Percentiles rank a stretch among this genome's conserved stretches.
These are phyloP conservation scores for Trichothecium roseum DNA, from an alignment of 2,329 filamentous ascomycete genomes.

Conservation along the genomic window DNA sequence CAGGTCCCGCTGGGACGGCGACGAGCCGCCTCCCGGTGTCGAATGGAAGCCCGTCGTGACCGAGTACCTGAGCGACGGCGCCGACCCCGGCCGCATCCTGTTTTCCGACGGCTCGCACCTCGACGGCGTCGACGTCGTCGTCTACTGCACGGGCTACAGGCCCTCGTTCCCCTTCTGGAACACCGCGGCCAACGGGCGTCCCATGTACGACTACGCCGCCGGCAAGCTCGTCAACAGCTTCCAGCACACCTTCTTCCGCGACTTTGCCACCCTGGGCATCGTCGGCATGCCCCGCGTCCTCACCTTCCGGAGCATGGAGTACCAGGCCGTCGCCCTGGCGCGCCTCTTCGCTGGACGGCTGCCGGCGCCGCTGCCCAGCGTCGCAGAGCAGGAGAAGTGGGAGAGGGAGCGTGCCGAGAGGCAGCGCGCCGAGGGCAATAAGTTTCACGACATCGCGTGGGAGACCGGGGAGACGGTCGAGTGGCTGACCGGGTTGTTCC, in stretches of 20 bases:
- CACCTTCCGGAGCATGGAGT: slow-evolving; percentile 45
- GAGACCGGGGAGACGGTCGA: slow-evolving; percentile 37
- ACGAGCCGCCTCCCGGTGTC: slow-evolving; percentile 32
- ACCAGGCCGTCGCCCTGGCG: slow-evolving; percentile 43
- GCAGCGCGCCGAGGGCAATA: slow-evolving; percentile 18
- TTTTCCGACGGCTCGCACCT: slow-evolving; percentile 26
- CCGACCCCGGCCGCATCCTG: too few relatives aligned
- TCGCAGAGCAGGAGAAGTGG: slow-evolving; percentile 32
- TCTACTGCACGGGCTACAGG: slow-evolving; percentile 33
- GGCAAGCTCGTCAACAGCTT: slow-evolving; percentile 34
- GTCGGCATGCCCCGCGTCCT: slow-evolving; percentile 40
- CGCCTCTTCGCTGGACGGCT: slow-evolving; percentile 34
- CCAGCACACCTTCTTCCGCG: slow-evolving; percentile 41
- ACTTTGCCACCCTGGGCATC: slow-evolving; percentile 35
- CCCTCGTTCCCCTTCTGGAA: slow-evolving; percentile 41
- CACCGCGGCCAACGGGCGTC: slow-evolving; percentile 27
- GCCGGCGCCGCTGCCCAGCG: slow-evolving; percentile 23
- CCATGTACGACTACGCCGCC: slow-evolving; percentile 37
- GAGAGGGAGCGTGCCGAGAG: slow-evolving; percentile 26
- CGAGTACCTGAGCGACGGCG: slow-evolving; percentile 29
- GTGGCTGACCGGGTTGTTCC: slow-evolving; percentile 35
- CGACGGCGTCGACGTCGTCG: slow-evolving; percentile 24
- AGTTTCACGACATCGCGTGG: slow-evolving; percentile 44
- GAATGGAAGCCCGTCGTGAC: slow-evolving; percentile 43
- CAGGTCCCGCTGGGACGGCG: slow-evolving; percentile 38